Evolutionary conservation across 2,329 filamentous ascomycete genomes (phyloP).

Genomic region (Verruconis gallopava): DNA sequence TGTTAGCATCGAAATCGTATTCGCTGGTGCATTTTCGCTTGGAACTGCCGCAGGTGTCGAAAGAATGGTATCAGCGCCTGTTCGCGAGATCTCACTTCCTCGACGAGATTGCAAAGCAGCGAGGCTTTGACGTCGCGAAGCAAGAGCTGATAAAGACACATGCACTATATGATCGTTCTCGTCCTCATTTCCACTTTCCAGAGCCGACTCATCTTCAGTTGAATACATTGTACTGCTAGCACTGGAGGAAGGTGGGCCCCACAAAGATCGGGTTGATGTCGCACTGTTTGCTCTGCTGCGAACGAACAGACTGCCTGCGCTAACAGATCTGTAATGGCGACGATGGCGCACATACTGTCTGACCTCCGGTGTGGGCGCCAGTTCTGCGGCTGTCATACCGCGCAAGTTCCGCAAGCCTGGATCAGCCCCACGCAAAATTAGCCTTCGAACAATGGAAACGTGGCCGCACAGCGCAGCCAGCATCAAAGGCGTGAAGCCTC

Average conservation of each 20-base stretch:
- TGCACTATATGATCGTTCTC: slow-evolving; percentile 1
- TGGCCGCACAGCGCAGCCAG: slow-evolving; percentile 67
- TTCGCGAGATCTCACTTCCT: slow-evolving; percentile 2
- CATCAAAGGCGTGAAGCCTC: slow-evolving; percentile 72
- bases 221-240: slow-evolving; percentile 6
- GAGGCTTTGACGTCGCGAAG: slow-evolving; percentile 1
- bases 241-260: slow-evolving; percentile 9
- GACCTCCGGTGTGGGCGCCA: slow-evolving; percentile 53
- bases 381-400: slow-evolving; percentile 57
- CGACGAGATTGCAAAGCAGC: slow-evolving; percentile 6
- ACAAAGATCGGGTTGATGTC: slow-evolving; percentile 41
- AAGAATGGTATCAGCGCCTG: background rate
- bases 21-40: background rate
- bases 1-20: slow-evolving; percentile 41
- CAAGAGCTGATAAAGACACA: background rate
- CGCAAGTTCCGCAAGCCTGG: slow-evolving; percentile 55
- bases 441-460: slow-evolving; percentile 59
- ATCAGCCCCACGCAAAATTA: slow-evolving; percentile 63
- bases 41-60: background rate
- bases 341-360: slow-evolving; percentile 50
- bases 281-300: slow-evolving; percentile 53
- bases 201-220: slow-evolving; percentile 9
- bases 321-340: slow-evolving; percentile 51
- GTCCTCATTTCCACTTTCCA: slow-evolving; percentile 6
- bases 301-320: slow-evolving; percentile 43